phyloP scores from a whole-genome alignment of 345 rosid genomes.

The Pelargonium nanum region DNA sequence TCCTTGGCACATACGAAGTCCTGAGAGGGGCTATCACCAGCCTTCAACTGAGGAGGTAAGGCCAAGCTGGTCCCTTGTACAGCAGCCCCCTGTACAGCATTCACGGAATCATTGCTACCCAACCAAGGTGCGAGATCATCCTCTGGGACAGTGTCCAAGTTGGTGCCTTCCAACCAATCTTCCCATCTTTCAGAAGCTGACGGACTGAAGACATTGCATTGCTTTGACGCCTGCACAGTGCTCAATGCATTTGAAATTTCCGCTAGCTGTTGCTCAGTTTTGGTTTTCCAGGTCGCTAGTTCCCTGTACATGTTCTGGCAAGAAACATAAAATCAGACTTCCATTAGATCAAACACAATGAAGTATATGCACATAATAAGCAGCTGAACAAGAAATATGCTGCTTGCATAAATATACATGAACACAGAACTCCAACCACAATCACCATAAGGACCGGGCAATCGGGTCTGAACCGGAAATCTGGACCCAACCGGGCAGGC shows the following conservation, averaged over 20 bases:
- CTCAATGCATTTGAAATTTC: constrained; percentile 62
- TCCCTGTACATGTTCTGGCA: constrained; percentile 50
- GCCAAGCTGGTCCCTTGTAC: constrained; percentile 28
- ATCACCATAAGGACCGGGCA: too few species aligned
- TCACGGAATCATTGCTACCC: constrained; percentile 31
- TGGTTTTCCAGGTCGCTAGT: constrained; percentile 43
- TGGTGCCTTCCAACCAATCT: constrained; percentile 59
- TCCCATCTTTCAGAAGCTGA: constrained; percentile 63
- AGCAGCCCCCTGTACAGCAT: constrained; percentile 25
- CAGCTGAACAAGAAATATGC: too few species aligned
- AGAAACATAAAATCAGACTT: constrained; percentile 7
- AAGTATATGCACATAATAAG: not conserved
- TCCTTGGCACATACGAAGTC: constrained; percentile 24
- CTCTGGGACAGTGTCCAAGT: constrained; percentile 49
- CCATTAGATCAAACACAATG: not conserved
- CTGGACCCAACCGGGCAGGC: too few species aligned
- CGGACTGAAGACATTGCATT: constrained; percentile 35
- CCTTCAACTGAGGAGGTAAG: constrained; percentile 29
- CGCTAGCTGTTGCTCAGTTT: constrained; percentile 43
- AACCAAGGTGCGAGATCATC: constrained; percentile 53
- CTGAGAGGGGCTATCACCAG: constrained; percentile 30
- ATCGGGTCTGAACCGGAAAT: too few species aligned
- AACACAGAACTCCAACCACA: too few species aligned
- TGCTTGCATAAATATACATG: too few species aligned
- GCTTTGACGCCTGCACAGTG: constrained; percentile 48